Percentiles rank a stretch among this genome's conserved stretches.
phyloP scores from a whole-genome alignment of 768 basidiomycete species.

The Collybia sp. region DNA sequence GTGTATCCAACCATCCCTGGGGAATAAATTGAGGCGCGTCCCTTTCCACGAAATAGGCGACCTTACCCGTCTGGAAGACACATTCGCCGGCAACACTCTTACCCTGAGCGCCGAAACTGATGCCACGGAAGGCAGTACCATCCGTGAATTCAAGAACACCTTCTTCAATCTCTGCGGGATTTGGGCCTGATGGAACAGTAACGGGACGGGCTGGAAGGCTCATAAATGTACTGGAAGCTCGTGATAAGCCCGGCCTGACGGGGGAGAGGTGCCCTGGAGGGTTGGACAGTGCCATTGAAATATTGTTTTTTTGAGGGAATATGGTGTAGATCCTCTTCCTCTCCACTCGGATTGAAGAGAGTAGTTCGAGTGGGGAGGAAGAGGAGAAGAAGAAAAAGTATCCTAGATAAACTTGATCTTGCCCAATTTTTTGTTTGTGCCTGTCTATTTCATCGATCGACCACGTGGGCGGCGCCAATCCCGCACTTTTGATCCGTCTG shows the following conservation, averaged over 20 bases:
- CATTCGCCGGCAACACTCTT: slow-evolving; percentile 97
- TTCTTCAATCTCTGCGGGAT: slow-evolving; percentile 32
- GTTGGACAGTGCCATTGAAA: slow-evolving; percentile 14
- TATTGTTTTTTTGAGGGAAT: no score
- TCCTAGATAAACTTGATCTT: slow-evolving; percentile 27
- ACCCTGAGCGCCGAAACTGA: slow-evolving; percentile 88
- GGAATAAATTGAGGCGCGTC: background rate
- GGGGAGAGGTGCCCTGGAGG: slow-evolving; percentile 18
- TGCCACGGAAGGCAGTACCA: slow-evolving; percentile 82
- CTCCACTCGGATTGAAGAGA: slow-evolving; percentile 37
- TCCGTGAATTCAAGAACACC: slow-evolving; percentile 87
- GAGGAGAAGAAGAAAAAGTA: slow-evolving; percentile 39
- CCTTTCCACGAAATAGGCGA: slow-evolving; percentile 6
- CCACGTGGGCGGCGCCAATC: no score
- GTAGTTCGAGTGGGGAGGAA: slow-evolving; percentile 45
- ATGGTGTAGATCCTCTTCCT: slow-evolving; percentile 31
- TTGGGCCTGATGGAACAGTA: slow-evolving; percentile 19
- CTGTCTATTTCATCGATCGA: slow-evolving; percentile 14
- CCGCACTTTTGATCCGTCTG: no score
- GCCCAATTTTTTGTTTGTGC: slow-evolving; percentile 30
- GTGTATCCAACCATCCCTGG: slow-evolving; percentile 99
- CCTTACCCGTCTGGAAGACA: slow-evolving; percentile 97
- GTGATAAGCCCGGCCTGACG: slow-evolving; percentile 38
- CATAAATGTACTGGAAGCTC: slow-evolving; percentile 34
- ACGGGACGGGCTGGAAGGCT: slow-evolving; percentile 30